Conservation (phyloP, 2,329 filamentous ascomycete genomes). For the Cordyceps tenuipes region DNA sequence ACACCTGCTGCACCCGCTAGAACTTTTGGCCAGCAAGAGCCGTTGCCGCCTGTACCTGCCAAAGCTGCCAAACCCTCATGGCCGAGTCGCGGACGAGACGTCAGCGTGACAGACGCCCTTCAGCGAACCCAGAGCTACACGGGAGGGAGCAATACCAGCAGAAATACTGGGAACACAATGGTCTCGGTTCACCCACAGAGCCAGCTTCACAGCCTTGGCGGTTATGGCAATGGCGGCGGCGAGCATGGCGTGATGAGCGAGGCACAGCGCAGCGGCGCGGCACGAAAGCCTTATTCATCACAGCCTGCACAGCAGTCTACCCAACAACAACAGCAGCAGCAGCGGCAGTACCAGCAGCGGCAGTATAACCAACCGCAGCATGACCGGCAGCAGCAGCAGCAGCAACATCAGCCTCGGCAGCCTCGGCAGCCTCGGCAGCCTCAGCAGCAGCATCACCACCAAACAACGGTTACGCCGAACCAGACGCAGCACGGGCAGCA, state of each 20-base stretch:
- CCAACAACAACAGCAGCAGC: too few relatives aligned
- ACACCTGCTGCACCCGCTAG: background rate
- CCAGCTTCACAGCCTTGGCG: background rate
- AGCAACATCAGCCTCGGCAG: too few relatives aligned
- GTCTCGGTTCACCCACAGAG: background rate
- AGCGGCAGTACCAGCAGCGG: too few relatives aligned
- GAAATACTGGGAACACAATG: background rate
- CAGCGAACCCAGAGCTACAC: background rate
- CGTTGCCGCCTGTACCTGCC: background rate
- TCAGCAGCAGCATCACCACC: background rate
- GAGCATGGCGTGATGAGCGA: background rate
- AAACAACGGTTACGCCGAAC: background rate
- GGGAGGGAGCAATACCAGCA: background rate
- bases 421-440: too few relatives aligned
- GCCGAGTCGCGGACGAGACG: background rate
- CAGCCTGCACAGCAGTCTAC: background rate
- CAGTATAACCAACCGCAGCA: background rate
- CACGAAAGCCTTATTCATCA: background rate
- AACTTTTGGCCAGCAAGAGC: background rate
- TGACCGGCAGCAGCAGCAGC: too few relatives aligned
- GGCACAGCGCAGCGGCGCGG: background rate
- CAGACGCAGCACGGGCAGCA: background rate
- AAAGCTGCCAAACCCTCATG: background rate
- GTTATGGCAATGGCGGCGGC: background rate
- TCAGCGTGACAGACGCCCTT: background rate